Conservation (phyloP, 164 flowering plant genomes). For the Protea cynaroides region DNA sequence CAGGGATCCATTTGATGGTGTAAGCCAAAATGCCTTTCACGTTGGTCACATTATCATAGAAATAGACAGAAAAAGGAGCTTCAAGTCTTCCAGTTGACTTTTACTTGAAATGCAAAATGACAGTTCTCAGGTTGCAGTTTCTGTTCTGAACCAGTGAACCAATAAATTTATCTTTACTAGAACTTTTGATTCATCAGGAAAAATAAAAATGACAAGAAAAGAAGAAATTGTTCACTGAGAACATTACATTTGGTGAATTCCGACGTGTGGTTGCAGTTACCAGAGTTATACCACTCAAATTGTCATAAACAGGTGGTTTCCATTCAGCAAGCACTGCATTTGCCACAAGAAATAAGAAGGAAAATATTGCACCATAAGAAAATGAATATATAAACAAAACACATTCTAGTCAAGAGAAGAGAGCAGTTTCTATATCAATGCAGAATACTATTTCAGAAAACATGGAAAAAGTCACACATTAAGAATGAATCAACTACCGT, state of each 20-base stretch:
- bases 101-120: no score
- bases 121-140: no score
- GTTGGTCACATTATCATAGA: no score
- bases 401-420: neutral
- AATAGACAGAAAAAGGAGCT: no score
- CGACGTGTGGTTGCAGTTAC: conserved; percentile 95
- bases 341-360: neutral
- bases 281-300: conserved; percentile 62
- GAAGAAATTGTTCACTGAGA: neutral
- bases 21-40: no score
- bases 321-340: conserved; percentile 91
- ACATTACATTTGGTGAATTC: conserved; percentile 92
- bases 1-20: no score
- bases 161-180: no score
- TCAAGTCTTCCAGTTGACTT: no score
- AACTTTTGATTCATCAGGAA: no score
- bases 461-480: neutral
- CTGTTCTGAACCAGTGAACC: no score
- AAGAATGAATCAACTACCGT: no score
- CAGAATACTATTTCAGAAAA: neutral
- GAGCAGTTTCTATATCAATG: neutral
- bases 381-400: neutral
- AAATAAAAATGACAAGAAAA: no score
- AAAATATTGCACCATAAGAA: neutral
- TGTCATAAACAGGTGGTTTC: conserved; percentile 98